These are phyloP conservation scores for Saturnispora sekii DNA, from an alignment of 805 yeast genomes.

Conservation along the genomic window DNA sequence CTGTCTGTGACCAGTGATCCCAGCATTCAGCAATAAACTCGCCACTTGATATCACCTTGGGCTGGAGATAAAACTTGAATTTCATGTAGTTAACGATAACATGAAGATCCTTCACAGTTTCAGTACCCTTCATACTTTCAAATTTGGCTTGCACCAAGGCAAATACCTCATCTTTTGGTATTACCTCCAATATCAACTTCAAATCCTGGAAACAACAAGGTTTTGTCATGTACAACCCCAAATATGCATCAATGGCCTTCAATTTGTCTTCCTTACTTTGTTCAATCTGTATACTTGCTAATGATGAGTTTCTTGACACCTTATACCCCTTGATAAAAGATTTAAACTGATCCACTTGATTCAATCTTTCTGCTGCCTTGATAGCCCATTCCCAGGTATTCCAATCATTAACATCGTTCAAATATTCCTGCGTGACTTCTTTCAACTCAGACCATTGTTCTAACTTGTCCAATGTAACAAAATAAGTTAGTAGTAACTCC, in stretches of 20 bases:
- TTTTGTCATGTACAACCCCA: slow-evolving; percentile 40
- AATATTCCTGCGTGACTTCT: slow-evolving; percentile 30
- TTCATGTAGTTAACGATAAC: slow-evolving; percentile 31
- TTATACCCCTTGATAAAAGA: slow-evolving; percentile 25
- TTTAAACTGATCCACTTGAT: slow-evolving; percentile 25
- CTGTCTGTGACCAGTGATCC: slow-evolving; percentile 31
- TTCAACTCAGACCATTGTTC: slow-evolving; percentile 37
- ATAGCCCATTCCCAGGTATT: slow-evolving; percentile 57
- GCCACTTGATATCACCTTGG: slow-evolving; percentile 13
- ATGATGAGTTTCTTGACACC: slow-evolving; percentile 44
- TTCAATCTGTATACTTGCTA: slow-evolving; percentile 41
- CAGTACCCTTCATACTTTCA: slow-evolving; percentile 4
- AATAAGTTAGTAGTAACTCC: slow-evolving; percentile 48
- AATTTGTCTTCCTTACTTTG: neutral
- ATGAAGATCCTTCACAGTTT: slow-evolving; percentile 16
- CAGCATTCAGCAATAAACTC: slow-evolving; percentile 28
- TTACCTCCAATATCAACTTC: slow-evolving; percentile 14
- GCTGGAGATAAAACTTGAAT: slow-evolving; percentile 31
- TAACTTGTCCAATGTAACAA: slow-evolving; percentile 35
- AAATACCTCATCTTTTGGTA: neutral
- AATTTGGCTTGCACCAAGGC: slow-evolving; percentile 10
- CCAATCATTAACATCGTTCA: slow-evolving; percentile 63
- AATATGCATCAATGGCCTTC: slow-evolving; percentile 29
- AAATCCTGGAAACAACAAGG: slow-evolving; percentile 61
- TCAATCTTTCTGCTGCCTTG: slow-evolving; percentile 33